phyloP scores from a whole-genome alignment of 1,139 yeast species.

The Chernovozyma sophiae-reginae region DNA sequence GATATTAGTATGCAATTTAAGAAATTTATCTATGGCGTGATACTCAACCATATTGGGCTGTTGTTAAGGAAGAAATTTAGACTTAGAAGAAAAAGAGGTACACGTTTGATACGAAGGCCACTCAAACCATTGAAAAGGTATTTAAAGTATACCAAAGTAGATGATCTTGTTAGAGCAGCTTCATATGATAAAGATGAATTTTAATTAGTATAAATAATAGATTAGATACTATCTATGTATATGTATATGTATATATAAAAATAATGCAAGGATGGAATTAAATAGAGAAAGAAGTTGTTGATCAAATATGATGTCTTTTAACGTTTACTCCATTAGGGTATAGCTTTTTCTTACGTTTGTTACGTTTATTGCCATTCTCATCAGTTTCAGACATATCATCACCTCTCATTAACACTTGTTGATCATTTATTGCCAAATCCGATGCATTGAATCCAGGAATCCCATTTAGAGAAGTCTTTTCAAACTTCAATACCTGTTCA shows the following conservation, averaged over 20 bases:
- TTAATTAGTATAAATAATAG: too few relatives aligned
- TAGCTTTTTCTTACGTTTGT: conserved; percentile 30
- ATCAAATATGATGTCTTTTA: conserved; percentile 36
- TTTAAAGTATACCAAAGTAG: conserved; percentile 21
- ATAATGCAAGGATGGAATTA: neutral
- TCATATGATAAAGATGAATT: too few relatives aligned
- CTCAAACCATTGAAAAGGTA: conserved; percentile 26
- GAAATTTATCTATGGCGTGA: conserved; percentile 46
- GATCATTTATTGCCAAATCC: conserved; percentile 62
- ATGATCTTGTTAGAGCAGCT: conserved; percentile 13
- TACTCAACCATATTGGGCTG: conserved; percentile 56
- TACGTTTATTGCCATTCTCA: conserved; percentile 27
- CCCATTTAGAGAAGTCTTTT: conserved; percentile 66
- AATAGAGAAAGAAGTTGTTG: neutral
- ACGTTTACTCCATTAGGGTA: conserved; percentile 28
- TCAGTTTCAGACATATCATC: conserved; percentile 40
- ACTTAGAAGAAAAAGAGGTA: conserved; percentile 15
- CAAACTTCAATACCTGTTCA: conserved; percentile 53
- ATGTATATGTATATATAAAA: neutral
- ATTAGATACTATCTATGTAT: conserved; percentile 2
- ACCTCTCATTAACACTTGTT: conserved; percentile 39
- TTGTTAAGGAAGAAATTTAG: conserved; percentile 53
- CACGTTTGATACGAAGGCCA: conserved; percentile 13
- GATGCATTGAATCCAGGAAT: conserved; percentile 75
- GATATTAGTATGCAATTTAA: conserved; percentile 54